A percentile compares a stretch with the other conserved stretches of the same genome.
Conservation (phyloP, 345 rosid genomes). For the Rhodamnia argentea region DNA sequence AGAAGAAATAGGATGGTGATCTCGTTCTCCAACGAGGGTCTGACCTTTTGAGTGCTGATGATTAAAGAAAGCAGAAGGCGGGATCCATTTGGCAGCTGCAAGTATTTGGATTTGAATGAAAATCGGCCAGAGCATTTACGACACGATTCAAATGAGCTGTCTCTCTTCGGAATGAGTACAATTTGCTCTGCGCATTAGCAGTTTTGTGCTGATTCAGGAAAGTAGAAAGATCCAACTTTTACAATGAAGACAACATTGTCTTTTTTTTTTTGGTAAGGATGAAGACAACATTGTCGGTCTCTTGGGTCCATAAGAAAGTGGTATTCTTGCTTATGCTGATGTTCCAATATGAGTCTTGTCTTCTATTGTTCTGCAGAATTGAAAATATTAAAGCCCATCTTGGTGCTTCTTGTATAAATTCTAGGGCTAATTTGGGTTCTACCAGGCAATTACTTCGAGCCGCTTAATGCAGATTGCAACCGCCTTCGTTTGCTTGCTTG, state of each 20-base stretch:
- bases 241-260: neutral
- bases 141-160: neutral
- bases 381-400: neutral
- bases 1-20: neutral
- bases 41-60: neutral
- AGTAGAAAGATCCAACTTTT: neutral
- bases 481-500: neutral
- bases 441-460: neutral
- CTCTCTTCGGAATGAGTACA: neutral
- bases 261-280: too few species aligned
- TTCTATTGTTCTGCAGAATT: neutral
- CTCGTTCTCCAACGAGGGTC: neutral
- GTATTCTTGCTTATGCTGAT: slow-evolving; percentile 11
- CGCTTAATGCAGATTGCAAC: neutral
- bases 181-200: neutral
- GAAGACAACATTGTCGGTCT: neutral
- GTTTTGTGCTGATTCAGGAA: neutral
- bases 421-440: neutral
- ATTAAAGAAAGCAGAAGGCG: neutral
- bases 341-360: neutral
- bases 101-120: neutral
- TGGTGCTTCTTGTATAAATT: neutral
- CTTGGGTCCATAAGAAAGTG: neutral
- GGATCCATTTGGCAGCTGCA: neutral
- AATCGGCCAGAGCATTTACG: neutral